Evolutionary conservation across 176 grass and related monocot genomes (phyloP), one percentile per base, ranked within the genome.

Genomic region (Bothriochloa decipiens): DNA sequence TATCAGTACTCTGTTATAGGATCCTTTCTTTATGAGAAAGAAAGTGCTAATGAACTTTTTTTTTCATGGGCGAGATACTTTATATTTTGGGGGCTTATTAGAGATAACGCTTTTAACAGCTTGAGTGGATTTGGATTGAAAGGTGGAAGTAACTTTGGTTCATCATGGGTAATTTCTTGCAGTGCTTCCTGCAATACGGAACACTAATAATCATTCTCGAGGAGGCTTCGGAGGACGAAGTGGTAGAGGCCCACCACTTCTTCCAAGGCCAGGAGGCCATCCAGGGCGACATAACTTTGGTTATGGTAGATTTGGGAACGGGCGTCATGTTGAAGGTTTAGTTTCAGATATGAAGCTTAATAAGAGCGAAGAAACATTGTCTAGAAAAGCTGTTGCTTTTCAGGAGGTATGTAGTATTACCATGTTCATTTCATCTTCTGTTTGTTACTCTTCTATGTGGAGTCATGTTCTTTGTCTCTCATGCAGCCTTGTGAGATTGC

Each of bases 331-430:
- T 67, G 96, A 96, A 91, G 83, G 91, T 36, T 96, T 99, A 84
- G 91, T 99, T 88, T 96, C 96, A 87, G 96, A 99, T 41, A 92
- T 99, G 78, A 99, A 90, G 78, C 93, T 99, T 76, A 99, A 95
- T 83, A 99, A 99, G 83, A 99, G 96, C 62, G 96, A 92, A 87
- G 96, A 99, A 85, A 99, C 96, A 81, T 85, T 99, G 80, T 92
- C 93, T 76, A 96, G 96, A 78, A 99, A 99, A 77, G 55, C 84
- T 72, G 93, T 99, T 87, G 81, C 88, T 86, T 89, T 99, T 83
- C 96, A 99, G 43, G 93, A 96, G 96, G 93, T 99, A 66, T 61
- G 58, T 81, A 76, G 29, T 80, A 68, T 27, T 86, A 68, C 12
- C 27, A 57, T 67, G 5, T 72, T 81, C 36, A 11, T 71, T 60